phyloP scores from a whole-genome alignment of 2,329 filamentous ascomycete species.

The Arthrobotrys sphaeroides region DNA sequence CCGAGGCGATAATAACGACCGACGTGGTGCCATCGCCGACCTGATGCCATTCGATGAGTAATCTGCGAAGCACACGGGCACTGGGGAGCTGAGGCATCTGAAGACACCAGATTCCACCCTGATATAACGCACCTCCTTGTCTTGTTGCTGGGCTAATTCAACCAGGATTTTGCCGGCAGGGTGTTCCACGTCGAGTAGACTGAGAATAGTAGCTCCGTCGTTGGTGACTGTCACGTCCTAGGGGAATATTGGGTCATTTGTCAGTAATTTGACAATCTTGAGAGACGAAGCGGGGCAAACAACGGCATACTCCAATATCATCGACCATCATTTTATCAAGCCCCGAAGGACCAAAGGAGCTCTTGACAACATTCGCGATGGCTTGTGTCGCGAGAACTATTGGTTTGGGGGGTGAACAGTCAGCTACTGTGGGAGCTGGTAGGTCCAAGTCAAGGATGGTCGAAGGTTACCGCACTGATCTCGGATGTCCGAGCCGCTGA shows the following conservation, averaged over 20 bases:
- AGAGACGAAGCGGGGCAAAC: constrained; percentile 9
- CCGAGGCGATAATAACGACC: constrained; percentile 94
- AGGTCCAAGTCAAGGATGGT: not conserved
- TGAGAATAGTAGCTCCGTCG: constrained; percentile 96
- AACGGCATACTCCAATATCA: constrained; percentile 82
- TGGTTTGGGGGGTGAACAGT: not conserved
- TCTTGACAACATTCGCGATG: constrained; percentile 98
- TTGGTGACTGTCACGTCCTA: constrained; percentile 96
- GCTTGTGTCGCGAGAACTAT: constrained; percentile 91
- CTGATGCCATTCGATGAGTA: constrained; percentile 57
- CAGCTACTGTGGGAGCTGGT: not conserved
- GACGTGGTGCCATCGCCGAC: constrained; percentile 98
- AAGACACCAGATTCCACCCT: not conserved
- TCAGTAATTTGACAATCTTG: not conserved
- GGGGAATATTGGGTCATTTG: not conserved
- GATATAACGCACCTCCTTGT: constrained; percentile 75
- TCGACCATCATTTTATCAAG: constrained; percentile 99
- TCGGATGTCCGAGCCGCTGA: constrained; percentile 93
- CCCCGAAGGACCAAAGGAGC: constrained; percentile 94
- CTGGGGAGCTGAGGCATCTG: not conserved
- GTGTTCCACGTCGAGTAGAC: constrained; percentile 94
- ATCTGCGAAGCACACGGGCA: not conserved
- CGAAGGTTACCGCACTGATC: constrained; percentile 83
- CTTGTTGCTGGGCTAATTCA: constrained; percentile 96
- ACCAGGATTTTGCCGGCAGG: constrained; percentile 98